These are phyloP conservation scores for Salvia hispanica DNA, from an alignment of 257 asterid genomes.

Conservation along the genomic window DNA sequence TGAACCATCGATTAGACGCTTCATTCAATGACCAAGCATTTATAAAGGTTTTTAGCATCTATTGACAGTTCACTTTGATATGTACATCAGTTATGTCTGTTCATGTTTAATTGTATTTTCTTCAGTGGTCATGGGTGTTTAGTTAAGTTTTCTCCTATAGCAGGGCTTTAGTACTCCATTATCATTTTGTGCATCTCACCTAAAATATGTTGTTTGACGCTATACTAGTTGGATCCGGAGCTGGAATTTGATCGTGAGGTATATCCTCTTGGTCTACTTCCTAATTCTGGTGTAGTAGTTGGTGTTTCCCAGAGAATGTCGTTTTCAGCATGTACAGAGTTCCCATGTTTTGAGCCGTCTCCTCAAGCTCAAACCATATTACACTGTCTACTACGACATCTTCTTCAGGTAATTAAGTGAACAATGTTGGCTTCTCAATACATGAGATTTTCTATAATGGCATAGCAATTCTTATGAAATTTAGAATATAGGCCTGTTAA, in stretches of 20 bases:
- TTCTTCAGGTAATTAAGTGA: constrained; percentile 76
- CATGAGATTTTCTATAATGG: neutral
- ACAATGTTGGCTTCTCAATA: constrained; percentile 21
- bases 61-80: neutral
- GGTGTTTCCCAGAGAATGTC: constrained; percentile 99
- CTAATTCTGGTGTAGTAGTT: constrained; percentile 96
- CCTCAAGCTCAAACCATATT: constrained; percentile 99
- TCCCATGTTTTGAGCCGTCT: constrained; percentile 98
- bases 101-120: neutral
- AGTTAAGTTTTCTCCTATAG: constrained; percentile 18
- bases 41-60: constrained; percentile 20
- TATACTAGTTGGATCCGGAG: constrained; percentile 92
- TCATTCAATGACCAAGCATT: constrained; percentile 27
- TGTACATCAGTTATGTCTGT: constrained; percentile 11
- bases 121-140: constrained; percentile 13
- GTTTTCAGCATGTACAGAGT: constrained; percentile 95
- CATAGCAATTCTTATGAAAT: constrained; percentile 22
- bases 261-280: constrained; percentile 98
- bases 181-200: constrained; percentile 32
- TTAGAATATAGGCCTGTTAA: neutral
- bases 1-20: constrained; percentile 5
- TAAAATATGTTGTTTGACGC: constrained; percentile 37
- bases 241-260: constrained; percentile 99
- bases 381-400: constrained; percentile 97
- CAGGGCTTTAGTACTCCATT: constrained; percentile 9